A percentile compares a stretch with the other conserved stretches of the same genome.
Conservation (phyloP, 2,329 filamentous ascomycete genomes). For the Claviceps arundinis region DNA sequence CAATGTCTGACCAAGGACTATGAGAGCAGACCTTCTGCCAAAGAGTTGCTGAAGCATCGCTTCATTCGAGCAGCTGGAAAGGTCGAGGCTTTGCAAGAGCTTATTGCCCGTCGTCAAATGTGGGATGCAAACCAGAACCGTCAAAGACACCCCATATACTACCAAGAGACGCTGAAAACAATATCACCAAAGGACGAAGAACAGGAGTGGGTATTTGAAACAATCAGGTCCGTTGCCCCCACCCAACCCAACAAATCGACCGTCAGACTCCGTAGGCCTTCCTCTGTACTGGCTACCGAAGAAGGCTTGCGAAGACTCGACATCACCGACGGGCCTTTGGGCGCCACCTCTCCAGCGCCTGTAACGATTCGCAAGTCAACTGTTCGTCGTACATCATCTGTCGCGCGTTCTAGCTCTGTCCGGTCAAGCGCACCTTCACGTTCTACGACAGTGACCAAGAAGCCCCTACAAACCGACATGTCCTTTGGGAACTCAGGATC, state of each 20-base stretch:
- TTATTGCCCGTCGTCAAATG: conserved; percentile 71
- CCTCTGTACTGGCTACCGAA: conserved; percentile 43
- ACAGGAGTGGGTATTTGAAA: conserved; percentile 94
- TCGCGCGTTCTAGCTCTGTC: conserved; percentile 21
- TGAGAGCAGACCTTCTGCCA: conserved; percentile 70
- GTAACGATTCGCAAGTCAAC: conserved; percentile 50
- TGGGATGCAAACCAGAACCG: conserved; percentile 64
- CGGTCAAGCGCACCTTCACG: conserved; percentile 29
- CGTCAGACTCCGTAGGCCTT: conserved; percentile 40
- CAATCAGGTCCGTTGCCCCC: conserved; percentile 56
- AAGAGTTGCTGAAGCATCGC: conserved; percentile 73
- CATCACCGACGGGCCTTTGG: conserved; percentile 46
- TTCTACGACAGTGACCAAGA: conserved; percentile 41
- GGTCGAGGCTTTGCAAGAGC: conserved; percentile 73
- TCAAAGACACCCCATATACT: conserved; percentile 65
- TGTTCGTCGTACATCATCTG: conserved; percentile 32
- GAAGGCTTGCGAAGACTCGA: conserved; percentile 48
- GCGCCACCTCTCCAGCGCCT: conserved; percentile 37
- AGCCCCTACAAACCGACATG: conserved; percentile 77
- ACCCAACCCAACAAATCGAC: conserved; percentile 36
- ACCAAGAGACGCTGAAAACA: conserved; percentile 78
- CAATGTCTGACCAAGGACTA: conserved; percentile 88
- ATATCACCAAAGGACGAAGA: conserved; percentile 54
- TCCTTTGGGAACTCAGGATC: conserved; percentile 90
- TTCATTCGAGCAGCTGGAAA: conserved; percentile 84